A percentile compares a stretch with the other conserved stretches of the same genome.
These are phyloP conservation scores for Xylaria sp. DNA, from an alignment of 495 filamentous ascomycete genomes.

Conservation along the genomic window DNA sequence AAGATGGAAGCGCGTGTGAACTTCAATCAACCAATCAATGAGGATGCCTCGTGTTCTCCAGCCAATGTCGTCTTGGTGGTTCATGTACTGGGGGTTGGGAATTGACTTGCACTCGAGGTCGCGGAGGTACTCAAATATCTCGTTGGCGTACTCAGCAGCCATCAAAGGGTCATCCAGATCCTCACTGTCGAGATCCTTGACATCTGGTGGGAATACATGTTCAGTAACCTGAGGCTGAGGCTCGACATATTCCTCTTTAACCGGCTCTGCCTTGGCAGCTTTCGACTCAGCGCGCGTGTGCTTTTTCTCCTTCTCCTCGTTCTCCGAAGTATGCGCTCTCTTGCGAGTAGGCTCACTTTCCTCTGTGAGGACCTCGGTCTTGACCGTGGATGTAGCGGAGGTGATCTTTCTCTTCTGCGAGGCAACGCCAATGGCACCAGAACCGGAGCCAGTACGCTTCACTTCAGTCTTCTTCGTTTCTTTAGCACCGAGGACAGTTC, in stretches of 20 bases:
- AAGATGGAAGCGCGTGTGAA: slow-evolving; percentile 95
- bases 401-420: slow-evolving; percentile 67
- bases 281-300: slow-evolving; percentile 47
- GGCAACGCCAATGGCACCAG: slow-evolving; percentile 63
- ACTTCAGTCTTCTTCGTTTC: slow-evolving; percentile 69
- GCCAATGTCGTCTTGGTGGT: slow-evolving; percentile 89
- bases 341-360: slow-evolving; percentile 62
- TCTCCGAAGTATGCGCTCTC: slow-evolving; percentile 50
- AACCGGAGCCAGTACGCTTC: slow-evolving; percentile 76
- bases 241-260: slow-evolving; percentile 78
- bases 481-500: slow-evolving; percentile 68
- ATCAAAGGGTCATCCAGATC: slow-evolving; percentile 93
- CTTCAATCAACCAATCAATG: slow-evolving; percentile 97
- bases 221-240: slow-evolving; percentile 32
- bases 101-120: slow-evolving; percentile 83
- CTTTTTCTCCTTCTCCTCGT: slow-evolving; percentile 35
- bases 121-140: slow-evolving; percentile 96
- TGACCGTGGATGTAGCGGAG: slow-evolving; percentile 58
- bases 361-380: slow-evolving; percentile 65
- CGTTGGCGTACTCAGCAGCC: slow-evolving; percentile 95
- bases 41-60: slow-evolving; percentile 99
- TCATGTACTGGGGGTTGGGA: slow-evolving; percentile 93
- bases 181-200: slow-evolving; percentile 79
- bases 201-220: slow-evolving; percentile 54
- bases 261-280: slow-evolving; percentile 54